Base-by-base conservation (phyloP, 2,329 filamentous ascomycete genomes). In the Alternaria arbusti region DNA sequence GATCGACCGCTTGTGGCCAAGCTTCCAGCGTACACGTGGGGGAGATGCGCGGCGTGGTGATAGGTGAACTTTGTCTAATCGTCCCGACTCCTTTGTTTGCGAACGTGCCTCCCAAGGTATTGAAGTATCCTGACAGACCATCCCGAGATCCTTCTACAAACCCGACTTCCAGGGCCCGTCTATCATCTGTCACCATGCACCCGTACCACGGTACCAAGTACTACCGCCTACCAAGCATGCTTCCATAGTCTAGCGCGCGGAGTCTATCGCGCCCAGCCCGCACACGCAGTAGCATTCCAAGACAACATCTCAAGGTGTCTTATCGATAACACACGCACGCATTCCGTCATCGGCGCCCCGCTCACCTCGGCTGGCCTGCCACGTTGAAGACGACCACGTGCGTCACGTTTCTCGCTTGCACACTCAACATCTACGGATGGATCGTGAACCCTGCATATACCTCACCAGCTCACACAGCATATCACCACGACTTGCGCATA, bases 21-120 rank as follows among this genome's bases (percentile, higher is more conserved):
- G 55, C 58, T 58, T 51, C 50, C 56, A 52, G 55, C 43, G 25
- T 54, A 59, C 65, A 67, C 65, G 66, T 69, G 65, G 66, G 64
- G 59, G 63, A 45, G 45, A 59, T 66, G 61, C 50, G 57, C 46
- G 59, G 51, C 54, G 60, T 36, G 32, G 46, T 55, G 51, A 28
- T 59, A 52, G 36, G 23, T 44, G 40, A 20, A 28, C 22, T 46
- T 40, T 15, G 10, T 7, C 15, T 20, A 17, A 44, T 26, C n/a
- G n/a, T 45, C 23, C 25, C 49, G 49, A 36, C 28, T 10, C 17
- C 47, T 23, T 32, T 51, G 36, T 32, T 20, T 28, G 13, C 20
- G 3, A 12, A 52, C 11, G 12, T 40, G 30, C 3, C 13, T 40
- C 10, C 17, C 28, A 23, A 36, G 1, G 7, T 3, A n/a, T 28